phyloP scores from a whole-genome alignment of 768 basidiomycete genomes.

The Suillus hirtellus region DNA sequence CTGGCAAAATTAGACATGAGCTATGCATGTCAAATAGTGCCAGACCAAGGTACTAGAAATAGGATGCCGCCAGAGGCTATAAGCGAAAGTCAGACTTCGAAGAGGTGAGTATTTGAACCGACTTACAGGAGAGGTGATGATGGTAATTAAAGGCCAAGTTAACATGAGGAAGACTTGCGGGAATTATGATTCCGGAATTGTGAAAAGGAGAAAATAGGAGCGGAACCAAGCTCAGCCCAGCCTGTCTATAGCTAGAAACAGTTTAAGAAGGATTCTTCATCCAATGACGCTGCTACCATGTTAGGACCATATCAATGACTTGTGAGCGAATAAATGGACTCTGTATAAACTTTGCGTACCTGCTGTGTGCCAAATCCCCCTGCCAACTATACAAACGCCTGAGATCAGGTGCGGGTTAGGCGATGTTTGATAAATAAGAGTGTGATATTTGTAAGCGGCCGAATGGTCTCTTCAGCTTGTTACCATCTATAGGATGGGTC shows the following conservation, averaged over 20 bases:
- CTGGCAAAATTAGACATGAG: conserved; percentile 51
- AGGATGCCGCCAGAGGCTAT: conserved; percentile 1
- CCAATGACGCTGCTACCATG: too few species aligned
- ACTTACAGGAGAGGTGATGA: conserved; percentile 14
- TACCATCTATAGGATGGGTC: too few species aligned
- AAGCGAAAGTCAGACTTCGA: neutral
- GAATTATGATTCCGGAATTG: neutral
- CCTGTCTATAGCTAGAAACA: neutral
- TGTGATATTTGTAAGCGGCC: too few species aligned
- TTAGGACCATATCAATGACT: too few species aligned
- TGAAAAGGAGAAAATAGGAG: conserved; percentile 12
- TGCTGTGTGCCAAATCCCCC: too few species aligned
- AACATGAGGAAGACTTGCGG: conserved; percentile 20
- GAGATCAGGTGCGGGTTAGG: too few species aligned
- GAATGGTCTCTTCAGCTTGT: too few species aligned
- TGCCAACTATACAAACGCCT: too few species aligned
- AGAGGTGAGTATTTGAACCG: neutral
- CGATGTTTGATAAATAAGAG: too few species aligned
- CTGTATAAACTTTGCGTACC: too few species aligned
- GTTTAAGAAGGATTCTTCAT: neutral
- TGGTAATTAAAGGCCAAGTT: conserved; percentile 14
- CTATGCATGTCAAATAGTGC: conserved; percentile 9
- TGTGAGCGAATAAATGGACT: too few species aligned
- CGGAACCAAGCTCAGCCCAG: conserved; percentile 9
- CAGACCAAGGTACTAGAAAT: conserved; percentile 20